Base-by-base conservation (phyloP, 2,329 filamentous ascomycete genomes). In the Diaporthe caulivora region DNA sequence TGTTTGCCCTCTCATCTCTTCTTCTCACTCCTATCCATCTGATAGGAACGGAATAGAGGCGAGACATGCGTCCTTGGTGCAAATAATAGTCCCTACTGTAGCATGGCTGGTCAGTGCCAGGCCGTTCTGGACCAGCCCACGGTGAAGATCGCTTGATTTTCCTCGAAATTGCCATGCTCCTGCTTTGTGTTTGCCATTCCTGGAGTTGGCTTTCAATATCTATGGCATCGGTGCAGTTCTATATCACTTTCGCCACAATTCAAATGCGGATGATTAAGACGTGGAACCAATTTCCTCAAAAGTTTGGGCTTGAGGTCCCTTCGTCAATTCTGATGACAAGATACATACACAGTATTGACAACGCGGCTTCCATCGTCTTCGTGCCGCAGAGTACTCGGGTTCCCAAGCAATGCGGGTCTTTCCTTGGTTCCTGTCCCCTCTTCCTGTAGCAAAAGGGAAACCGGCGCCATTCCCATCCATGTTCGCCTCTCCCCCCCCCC, bases 311-410 rank as follows among this genome's bases (percentile, higher is more conserved):
- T 37, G 62, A 53, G 62, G 47, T 40, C 47, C 62, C 62, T 67
- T 67, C n/a, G 47, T 67, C 62, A 67, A 67, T 67, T 67, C 62
- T 40, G 47, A 53, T 40, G 47, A 67, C 62, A 67, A 53, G 47
- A 67, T 67, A 67, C 62, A 67, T 67, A 67, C 47, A 53, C 62
- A 67, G 31, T 53, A 53, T 67, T 67, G 62, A 67, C 62, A 67
- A 53, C 31, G 31, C 47, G 62, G 47, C 31, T 29, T 49, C 47
- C 62, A 47, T 37, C 24, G 51, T 53, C 15, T 37, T 40, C 47
- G 2, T 67, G 62, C 44, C 62, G 31, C 62, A 53, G 62, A 40
- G 44, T 40, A 17, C 29, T 47, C 47, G 42, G 21, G 29, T 18
- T n/a, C 47, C 31, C 47, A 24, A 67, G 11, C 31, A 40, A 21